Conservation (phyloP, 2,329 filamentous ascomycete genomes). For the Plenodomus biglobosus region DNA sequence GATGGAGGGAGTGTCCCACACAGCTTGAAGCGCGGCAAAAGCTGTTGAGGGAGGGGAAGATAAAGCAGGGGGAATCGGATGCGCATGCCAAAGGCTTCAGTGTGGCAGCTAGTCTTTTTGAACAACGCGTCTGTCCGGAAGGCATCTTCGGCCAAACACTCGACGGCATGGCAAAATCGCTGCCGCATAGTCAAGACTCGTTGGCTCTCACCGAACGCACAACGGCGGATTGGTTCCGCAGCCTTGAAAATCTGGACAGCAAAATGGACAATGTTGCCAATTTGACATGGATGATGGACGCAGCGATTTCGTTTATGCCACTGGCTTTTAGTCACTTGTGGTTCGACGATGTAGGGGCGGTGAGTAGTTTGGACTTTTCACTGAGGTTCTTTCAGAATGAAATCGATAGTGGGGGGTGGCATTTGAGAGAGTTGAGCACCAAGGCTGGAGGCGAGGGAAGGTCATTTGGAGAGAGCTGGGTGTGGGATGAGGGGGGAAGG, state of each 20-base stretch:
- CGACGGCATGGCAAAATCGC: slow-evolving; percentile 42
- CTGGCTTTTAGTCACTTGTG: slow-evolving; percentile 48
- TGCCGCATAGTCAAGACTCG: slow-evolving; percentile 41
- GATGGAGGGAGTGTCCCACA: slow-evolving; percentile 14
- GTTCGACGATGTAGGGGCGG: slow-evolving; percentile 50
- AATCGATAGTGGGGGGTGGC: slow-evolving; percentile 49
- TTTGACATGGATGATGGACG: slow-evolving; percentile 52
- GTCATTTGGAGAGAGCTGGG: slow-evolving; percentile 49
- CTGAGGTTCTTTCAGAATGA: slow-evolving; percentile 47
- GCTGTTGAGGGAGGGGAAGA: slow-evolving; percentile 13
- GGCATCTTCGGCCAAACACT: slow-evolving; percentile 51
- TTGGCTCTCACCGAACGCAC: slow-evolving; percentile 36
- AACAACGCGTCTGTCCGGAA: slow-evolving; percentile 44
- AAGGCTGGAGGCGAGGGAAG: slow-evolving; percentile 46
- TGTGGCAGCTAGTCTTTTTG: slow-evolving; percentile 35
- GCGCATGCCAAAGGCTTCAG: slow-evolving; percentile 35
- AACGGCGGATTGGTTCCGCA: slow-evolving; percentile 50
- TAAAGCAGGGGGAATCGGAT: slow-evolving; percentile 18
- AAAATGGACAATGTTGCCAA: slow-evolving; percentile 42
- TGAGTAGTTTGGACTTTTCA: slow-evolving; percentile 55
- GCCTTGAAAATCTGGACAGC: slow-evolving; percentile 14
- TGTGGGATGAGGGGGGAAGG: slow-evolving; percentile 51
- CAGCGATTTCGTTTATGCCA: slow-evolving; percentile 49
- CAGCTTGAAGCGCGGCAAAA: not conserved
- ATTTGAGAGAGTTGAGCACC: slow-evolving; percentile 48